Evolutionary conservation across 176 grass and related monocot species (phyloP).

Genomic region (Thinopyrum elongatum): DNA sequence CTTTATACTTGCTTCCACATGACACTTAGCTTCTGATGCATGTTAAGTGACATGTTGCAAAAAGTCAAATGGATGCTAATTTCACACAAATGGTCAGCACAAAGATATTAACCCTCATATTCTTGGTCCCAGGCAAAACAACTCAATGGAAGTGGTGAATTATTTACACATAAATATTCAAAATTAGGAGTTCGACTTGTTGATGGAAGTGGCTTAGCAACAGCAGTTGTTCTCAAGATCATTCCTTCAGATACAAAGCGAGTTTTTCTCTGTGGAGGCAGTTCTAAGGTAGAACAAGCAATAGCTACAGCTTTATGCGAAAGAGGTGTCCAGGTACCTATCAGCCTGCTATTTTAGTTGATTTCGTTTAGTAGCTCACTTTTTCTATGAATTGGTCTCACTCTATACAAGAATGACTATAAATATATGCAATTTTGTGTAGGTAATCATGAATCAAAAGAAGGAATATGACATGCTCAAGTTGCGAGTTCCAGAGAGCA

Average conservation of each 20-base stretch:
- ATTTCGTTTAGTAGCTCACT: background rate
- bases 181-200: slow-evolving; percentile 76
- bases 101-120: slow-evolving; percentile 1
- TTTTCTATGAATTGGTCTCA: background rate
- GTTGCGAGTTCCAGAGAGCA: slow-evolving; percentile 45
- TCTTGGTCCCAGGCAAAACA: slow-evolving; percentile 46
- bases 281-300: slow-evolving; percentile 58
- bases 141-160: slow-evolving; percentile 71
- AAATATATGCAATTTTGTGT: background rate
- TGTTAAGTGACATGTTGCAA: background rate
- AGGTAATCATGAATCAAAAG: slow-evolving; percentile 74
- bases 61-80: background rate
- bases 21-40: background rate
- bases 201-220: slow-evolving; percentile 91
- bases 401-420: background rate
- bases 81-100: background rate
- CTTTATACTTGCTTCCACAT: background rate
- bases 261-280: slow-evolving; percentile 52
- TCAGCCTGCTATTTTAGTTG: background rate
- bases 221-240: slow-evolving; percentile 65
- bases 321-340: slow-evolving; percentile 62
- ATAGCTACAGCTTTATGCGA: slow-evolving; percentile 64
- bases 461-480: slow-evolving; percentile 66
- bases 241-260: slow-evolving; percentile 53
- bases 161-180: slow-evolving; percentile 76